Evolutionary conservation across 2,329 filamentous ascomycete genomes (phyloP).

Genomic region (Geosmithia morbida): DNA sequence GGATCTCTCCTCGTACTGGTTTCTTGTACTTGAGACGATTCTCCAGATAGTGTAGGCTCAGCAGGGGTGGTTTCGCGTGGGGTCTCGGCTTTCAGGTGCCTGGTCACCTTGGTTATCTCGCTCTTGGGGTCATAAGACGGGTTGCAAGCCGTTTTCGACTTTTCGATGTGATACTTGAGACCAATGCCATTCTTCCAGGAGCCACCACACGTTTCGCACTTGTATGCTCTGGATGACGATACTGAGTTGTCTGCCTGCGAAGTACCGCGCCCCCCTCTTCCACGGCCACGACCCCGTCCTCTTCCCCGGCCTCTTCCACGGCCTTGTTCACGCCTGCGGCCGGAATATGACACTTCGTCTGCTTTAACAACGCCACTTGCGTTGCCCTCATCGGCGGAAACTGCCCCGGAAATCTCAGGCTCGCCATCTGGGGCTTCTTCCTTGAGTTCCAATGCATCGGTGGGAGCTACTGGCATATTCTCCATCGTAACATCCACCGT

Average conservation of each 20-base stretch:
- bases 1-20: not conserved
- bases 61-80: not conserved
- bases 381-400: not conserved
- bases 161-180: constrained; percentile 42
- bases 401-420: not conserved
- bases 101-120: constrained; percentile 2
- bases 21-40: not conserved
- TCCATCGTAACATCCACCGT: not conserved
- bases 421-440: not conserved
- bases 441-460: not conserved
- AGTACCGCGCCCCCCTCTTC: constrained; percentile 2
- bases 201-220: constrained; percentile 37
- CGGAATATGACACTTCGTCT: not conserved
- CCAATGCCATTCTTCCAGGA: constrained; percentile 44
- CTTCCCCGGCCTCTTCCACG: constrained; percentile 4
- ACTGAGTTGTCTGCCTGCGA: constrained; percentile 4
- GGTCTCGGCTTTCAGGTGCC: constrained; percentile 6
- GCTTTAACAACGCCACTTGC: not conserved
- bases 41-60: not conserved
- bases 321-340: constrained; percentile 3
- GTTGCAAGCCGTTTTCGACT: constrained; percentile 39
- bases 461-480: not conserved
- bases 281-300: constrained; percentile 5
- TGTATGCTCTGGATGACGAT: constrained; percentile 15
- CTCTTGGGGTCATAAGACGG: constrained; percentile 16